Percentiles rank a stretch among this genome's conserved stretches.
These are phyloP conservation scores for Cystofilobasidium ferigula DNA, from an alignment of 768 basidiomycete genomes.

Conservation along the genomic window DNA sequence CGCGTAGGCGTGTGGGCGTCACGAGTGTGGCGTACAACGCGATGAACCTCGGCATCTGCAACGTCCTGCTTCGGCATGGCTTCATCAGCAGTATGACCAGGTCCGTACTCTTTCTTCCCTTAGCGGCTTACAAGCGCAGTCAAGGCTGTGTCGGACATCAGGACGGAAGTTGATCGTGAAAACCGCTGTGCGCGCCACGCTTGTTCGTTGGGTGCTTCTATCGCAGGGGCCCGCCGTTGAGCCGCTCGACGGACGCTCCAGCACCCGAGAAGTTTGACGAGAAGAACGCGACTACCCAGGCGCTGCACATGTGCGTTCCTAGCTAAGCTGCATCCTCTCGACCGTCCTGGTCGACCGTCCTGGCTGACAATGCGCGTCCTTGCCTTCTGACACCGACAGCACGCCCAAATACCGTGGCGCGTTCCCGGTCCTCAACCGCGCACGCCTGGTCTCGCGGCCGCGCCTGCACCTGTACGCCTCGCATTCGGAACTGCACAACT, in stretches of 20 bases:
- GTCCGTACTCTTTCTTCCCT: neutral
- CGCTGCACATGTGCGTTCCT: conserved; percentile 18
- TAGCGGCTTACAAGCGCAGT: neutral
- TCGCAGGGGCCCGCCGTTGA: conserved; percentile 10
- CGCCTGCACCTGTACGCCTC: conserved; percentile 70
- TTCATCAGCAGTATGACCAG: conserved; percentile 69
- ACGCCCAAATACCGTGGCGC: conserved; percentile 86
- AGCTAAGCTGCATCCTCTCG: neutral
- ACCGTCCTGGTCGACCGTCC: too few species aligned
- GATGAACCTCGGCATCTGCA: conserved; percentile 82
- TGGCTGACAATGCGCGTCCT: conserved; percentile 39
- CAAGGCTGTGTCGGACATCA: neutral
- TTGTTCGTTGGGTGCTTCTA: neutral
- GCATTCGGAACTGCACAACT: conserved; percentile 55
- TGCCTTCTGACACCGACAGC: conserved; percentile 50
- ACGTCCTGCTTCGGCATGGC: conserved; percentile 81
- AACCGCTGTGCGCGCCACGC: neutral
- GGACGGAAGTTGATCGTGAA: neutral
- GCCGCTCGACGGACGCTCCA: neutral
- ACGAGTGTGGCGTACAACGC: conserved; percentile 70
- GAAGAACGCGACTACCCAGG: neutral
- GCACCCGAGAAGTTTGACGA: conserved; percentile 7
- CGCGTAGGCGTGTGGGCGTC: conserved; percentile 67
- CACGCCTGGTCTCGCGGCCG: conserved; percentile 74
- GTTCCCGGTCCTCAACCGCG: conserved; percentile 63